Conservation (phyloP, 306 rosid species). For the Prunus mongolica region DNA sequence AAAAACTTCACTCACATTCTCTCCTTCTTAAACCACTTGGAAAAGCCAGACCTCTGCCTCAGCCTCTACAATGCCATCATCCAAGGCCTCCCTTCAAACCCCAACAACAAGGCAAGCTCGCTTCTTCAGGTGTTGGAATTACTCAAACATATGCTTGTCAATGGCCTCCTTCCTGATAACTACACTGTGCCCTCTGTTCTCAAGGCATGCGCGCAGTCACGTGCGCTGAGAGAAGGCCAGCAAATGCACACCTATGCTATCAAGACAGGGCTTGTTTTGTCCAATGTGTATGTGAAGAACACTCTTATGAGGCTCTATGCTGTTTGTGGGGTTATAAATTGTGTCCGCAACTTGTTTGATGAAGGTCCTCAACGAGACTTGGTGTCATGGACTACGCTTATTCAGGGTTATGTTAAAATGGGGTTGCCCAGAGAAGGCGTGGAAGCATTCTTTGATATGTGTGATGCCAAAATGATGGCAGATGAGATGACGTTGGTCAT, state of each 20-base stretch:
- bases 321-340: constrained; percentile 26
- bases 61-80: constrained; percentile 34
- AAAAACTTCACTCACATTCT: constrained; percentile 13
- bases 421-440: constrained; percentile 26
- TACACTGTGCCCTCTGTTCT: constrained; percentile 35
- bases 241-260: constrained; percentile 30
- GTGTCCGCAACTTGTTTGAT: constrained; percentile 26
- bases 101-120: constrained; percentile 1
- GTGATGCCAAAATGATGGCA: constrained; percentile 17
- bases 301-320: constrained; percentile 34
- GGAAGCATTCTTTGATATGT: constrained; percentile 28
- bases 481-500: constrained; percentile 39
- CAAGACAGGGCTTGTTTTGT: constrained; percentile 24
- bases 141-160: constrained; percentile 21
- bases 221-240: constrained; percentile 29
- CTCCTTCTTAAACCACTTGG: constrained; percentile 21
- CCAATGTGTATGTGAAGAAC: constrained; percentile 34
- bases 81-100: constrained; percentile 9
- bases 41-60: constrained; percentile 12
- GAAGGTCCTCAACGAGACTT: constrained; percentile 28
- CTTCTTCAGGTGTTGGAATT: constrained; percentile 14
- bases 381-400: constrained; percentile 46
- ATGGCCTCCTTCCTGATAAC: constrained; percentile 29
- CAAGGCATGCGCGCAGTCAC: constrained; percentile 30
- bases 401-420: constrained; percentile 31